Percentiles rank a stretch among this genome's conserved stretches.
Conservation (phyloP, 768 basidiomycete genomes). For the Rhodotorula toruloides region DNA sequence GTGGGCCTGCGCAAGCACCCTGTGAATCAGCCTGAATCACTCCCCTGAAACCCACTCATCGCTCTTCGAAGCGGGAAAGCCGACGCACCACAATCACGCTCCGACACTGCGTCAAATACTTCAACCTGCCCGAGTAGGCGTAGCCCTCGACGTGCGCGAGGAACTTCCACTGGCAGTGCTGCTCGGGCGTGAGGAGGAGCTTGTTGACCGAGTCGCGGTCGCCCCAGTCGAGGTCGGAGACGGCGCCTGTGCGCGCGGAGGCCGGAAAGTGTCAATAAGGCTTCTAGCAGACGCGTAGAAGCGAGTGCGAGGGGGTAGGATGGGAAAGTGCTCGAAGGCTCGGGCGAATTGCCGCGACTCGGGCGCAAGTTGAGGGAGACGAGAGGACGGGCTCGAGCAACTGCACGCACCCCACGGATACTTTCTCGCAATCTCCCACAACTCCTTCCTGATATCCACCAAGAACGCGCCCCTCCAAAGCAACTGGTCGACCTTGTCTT, state of each 20-base stretch:
- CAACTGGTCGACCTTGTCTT: slow-evolving; percentile 33
- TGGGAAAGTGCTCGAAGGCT: background rate
- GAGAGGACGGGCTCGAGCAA: too few relatives aligned
- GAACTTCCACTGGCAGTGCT: slow-evolving; percentile 38
- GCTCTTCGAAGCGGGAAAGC: background rate
- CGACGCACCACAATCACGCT: slow-evolving; percentile 27
- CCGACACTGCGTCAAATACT: slow-evolving; percentile 33
- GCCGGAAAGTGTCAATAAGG: background rate
- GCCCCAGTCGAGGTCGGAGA: slow-evolving; percentile 26
- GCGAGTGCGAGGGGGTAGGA: background rate
- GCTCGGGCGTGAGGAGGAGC: slow-evolving; percentile 28
- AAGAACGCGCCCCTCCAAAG: slow-evolving; percentile 35
- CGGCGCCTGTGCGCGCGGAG: slow-evolving; percentile 12
- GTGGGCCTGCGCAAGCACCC: slow-evolving; percentile 21
- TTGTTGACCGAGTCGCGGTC: slow-evolving; percentile 9
- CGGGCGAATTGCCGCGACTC: background rate
- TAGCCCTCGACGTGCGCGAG: slow-evolving; percentile 34
- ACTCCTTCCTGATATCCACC: slow-evolving; percentile 33
- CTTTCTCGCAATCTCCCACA: slow-evolving; percentile 17
- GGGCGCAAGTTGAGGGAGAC: background rate
- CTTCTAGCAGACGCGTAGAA: background rate
- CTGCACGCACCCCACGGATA: slow-evolving; percentile 21
- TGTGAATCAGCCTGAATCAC: background rate
- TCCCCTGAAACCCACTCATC: background rate
- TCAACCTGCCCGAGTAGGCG: slow-evolving; percentile 34